phyloP scores from a whole-genome alignment of 495 filamentous ascomycete species.

The Aspergillus ostianus region DNA sequence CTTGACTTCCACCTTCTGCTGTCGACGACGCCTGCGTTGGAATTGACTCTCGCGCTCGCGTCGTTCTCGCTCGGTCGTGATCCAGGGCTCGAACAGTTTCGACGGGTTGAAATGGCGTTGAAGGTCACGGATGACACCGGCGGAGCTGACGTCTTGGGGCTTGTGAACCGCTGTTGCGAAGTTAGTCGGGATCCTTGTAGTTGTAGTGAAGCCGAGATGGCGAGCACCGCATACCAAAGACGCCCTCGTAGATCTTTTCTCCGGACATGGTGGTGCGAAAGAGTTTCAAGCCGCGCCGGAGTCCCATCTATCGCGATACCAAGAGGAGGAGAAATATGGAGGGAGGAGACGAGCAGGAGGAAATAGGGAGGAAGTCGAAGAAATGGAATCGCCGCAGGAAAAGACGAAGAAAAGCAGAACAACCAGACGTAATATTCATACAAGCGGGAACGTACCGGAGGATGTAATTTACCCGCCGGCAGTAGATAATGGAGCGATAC shows the following conservation, averaged over 20 bases:
- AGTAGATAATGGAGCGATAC: background rate
- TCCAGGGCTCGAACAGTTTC: slow-evolving; percentile 67
- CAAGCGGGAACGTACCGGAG: background rate
- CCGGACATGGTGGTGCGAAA: slow-evolving; percentile 53
- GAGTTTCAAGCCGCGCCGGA: slow-evolving; percentile 30
- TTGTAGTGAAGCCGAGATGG: slow-evolving; percentile 11
- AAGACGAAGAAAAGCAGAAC: background rate
- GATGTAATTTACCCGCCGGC: background rate
- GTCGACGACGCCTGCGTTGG: slow-evolving; percentile 56
- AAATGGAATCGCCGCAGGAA: background rate
- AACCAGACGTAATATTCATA: background rate
- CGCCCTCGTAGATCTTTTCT: slow-evolving; percentile 67
- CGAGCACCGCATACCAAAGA: slow-evolving; percentile 56
- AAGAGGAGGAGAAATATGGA: slow-evolving; percentile 1
- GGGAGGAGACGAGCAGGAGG: background rate
- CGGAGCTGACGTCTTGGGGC: slow-evolving; percentile 77
- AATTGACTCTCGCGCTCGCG: slow-evolving; percentile 52
- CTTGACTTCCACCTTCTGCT: slow-evolving; percentile 68
- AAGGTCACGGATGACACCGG: slow-evolving; percentile 81
- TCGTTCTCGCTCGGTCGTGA: slow-evolving; percentile 54
- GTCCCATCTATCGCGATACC: slow-evolving; percentile 28
- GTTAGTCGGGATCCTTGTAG: background rate
- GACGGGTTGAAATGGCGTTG: slow-evolving; percentile 83
- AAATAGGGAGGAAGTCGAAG: background rate
- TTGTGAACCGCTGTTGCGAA: slow-evolving; percentile 77